Evolutionary conservation across 371 early-diverging fungal species (phyloP).

Genomic region (Syncephalis fuscata): DNA sequence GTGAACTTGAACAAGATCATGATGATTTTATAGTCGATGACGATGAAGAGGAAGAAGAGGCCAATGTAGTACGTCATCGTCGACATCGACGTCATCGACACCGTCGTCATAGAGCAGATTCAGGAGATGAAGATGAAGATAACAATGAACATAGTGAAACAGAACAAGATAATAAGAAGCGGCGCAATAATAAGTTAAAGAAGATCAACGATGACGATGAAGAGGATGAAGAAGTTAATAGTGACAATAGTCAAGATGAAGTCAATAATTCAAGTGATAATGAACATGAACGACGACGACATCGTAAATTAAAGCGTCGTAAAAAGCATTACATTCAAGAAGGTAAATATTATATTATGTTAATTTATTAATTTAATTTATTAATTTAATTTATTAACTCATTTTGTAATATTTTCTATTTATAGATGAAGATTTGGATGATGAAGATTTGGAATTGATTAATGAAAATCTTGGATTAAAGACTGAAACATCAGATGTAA

Average conservation of each 20-base stretch:
- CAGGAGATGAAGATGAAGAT: too few relatives aligned
- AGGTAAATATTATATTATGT: background rate
- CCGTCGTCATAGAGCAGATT: too few relatives aligned
- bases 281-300: slow-evolving; percentile 23
- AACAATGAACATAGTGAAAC: too few relatives aligned
- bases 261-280: slow-evolving; percentile 18
- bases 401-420: too few relatives aligned
- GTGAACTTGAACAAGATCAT: slow-evolving; percentile 31
- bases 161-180: too few relatives aligned
- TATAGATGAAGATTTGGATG: slow-evolving; percentile 54
- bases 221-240: slow-evolving; percentile 12
- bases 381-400: too few relatives aligned
- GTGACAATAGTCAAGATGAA: slow-evolving; percentile 13
- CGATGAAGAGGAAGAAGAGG: slow-evolving; percentile 28
- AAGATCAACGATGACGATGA: slow-evolving; percentile 10
- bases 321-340: background rate
- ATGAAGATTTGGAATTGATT: slow-evolving; percentile 71
- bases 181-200: slow-evolving; percentile 9
- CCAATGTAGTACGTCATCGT: too few relatives aligned
- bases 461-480: slow-evolving; percentile 70
- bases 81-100: too few relatives aligned
- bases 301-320: slow-evolving; percentile 8
- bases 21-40: slow-evolving; percentile 50
- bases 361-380: too few relatives aligned
- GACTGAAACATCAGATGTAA: slow-evolving; percentile 29